phyloP scores from a whole-genome alignment of 2,329 filamentous ascomycete species.

The Nemania sp. region DNA sequence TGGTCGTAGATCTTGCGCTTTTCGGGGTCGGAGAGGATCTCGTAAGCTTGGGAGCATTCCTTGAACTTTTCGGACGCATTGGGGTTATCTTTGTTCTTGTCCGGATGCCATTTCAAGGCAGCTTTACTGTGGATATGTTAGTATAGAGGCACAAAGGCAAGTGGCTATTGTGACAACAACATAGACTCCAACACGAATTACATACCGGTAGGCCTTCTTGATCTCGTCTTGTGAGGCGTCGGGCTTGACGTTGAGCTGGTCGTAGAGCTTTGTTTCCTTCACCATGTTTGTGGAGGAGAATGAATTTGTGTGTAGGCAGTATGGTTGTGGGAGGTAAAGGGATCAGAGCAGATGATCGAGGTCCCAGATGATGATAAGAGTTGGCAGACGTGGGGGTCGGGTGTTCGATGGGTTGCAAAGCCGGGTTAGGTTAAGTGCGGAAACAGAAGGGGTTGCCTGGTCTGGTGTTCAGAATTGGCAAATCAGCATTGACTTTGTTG shows the following conservation, averaged over 20 bases:
- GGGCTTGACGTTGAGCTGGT: conserved; percentile 78
- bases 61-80: conserved; percentile 93
- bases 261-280: conserved; percentile 94
- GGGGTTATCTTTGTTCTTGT: conserved; percentile 96
- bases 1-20: conserved; percentile 96
- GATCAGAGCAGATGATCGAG: not conserved
- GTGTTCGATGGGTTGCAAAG: too few species aligned
- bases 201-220: conserved; percentile 91
- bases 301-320: not conserved
- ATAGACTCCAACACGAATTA: not conserved
- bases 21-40: conserved; percentile 95
- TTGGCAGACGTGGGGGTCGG: not conserved
- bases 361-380: not conserved
- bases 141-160: conserved; percentile 25
- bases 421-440: too few species aligned
- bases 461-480: not conserved
- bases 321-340: too few species aligned
- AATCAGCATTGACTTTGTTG: not conserved
- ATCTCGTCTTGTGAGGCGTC: conserved; percentile 89
- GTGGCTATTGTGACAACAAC: not conserved
- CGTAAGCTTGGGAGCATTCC: conserved; percentile 95
- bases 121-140: conserved; percentile 67
- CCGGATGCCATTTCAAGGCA: conserved; percentile 90
- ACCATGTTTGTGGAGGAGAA: conserved; percentile 67
- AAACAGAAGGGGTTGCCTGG: too few species aligned